Evolutionary conservation across 164 flowering plant species (phyloP), one percentile per base, ranked within the genome.

Genomic region (Hamamelis virginiana): DNA sequence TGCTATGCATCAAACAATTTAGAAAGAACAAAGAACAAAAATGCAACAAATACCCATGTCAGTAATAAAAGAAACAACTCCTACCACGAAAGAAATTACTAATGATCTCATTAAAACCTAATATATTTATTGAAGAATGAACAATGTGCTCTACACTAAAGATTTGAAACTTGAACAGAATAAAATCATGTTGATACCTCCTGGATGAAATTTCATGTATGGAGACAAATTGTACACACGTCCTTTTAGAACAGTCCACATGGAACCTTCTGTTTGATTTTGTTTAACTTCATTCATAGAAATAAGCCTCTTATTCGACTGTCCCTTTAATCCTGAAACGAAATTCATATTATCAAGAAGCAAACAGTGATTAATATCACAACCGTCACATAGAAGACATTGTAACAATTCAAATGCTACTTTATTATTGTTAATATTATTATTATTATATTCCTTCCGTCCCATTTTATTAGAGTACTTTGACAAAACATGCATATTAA

Each of bases 241-340:
- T 12, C 99, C 99, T 74, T 89, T 90, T 25, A 93, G 78, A 70
- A 93, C 97, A 44, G 97, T 91, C 99, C 99, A 96, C 86, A 91
- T 86, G 22, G 93, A 80, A 50, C 81, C 99, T 75, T 83, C 98
- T 66, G 75, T 73, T 63, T 78, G 79, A 73, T 93, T 88, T 77
- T 90, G 85, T 77, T 88, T 91, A 64, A 96, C 97, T 82, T 96
- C 99, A 64, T 76, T 82, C 84, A 90, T 76, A 5, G 97, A 67
- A 56, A 96, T 88, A 69, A 86, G 91, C 80, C 97, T 91, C 80
- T 58, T 91, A 75, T 82, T 91, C n/a, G 98, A 93, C 75, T 81
- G 86, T 59, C 99, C 98, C 66, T 88, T 89, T 67, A 96, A 76
- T 73, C 91, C 99, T 94, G 78, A 62, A 72, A 72, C 55, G 74